Evolutionary conservation across 352 stramenopile species (phyloP), one percentile per base, ranked within the genome.

Genomic region (Globisporangium nagaii): DNA sequence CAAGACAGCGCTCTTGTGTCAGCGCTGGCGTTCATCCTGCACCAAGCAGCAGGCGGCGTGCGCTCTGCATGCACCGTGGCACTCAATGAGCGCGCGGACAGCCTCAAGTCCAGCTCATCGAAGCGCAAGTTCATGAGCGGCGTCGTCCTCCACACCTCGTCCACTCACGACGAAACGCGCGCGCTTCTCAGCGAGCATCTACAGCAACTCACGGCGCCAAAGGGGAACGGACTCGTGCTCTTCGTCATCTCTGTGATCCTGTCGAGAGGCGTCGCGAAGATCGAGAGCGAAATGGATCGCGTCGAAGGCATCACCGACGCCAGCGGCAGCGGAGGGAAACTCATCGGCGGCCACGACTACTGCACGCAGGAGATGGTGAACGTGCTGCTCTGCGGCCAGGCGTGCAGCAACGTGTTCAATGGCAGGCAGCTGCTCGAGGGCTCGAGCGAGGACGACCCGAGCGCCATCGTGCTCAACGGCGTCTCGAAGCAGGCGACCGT

Each of bases 291-390:
- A 56, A 96, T 98, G 80, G 93, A 98, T 49, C 57, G 77, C 4
- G 52, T 80, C 17, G 81, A 74, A 34, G 73, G 75, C 39, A 39
- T 66, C 4, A 56, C 54, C 6, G 70, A 76, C n/a, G 41, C 42
- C 25, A 47, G 22, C n/a, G n/a, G n/a, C 22, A 53, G 60, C 6
- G 70, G 65, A 22, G 68, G 73, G 3, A 76, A 83, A 53, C 68
- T 97, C 37, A 90, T 97, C 35, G 88, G 88, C 12, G 66, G 63
- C 0, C 87, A 96, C 56, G 84, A 95, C 54, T 96, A 96, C 43
- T 94, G 86, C 51, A 93, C 83, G 0, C 93, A 98, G 56, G 96
- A 99, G 63, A 75, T 98, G 24, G 96, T 99, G 8, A 98, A 98
- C 72, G 62, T 98, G 35, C 64, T 98, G n/a, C 66, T 98, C 7